Conservation (phyloP, 805 yeast species). For the Myxozyma sirexii region DNA sequence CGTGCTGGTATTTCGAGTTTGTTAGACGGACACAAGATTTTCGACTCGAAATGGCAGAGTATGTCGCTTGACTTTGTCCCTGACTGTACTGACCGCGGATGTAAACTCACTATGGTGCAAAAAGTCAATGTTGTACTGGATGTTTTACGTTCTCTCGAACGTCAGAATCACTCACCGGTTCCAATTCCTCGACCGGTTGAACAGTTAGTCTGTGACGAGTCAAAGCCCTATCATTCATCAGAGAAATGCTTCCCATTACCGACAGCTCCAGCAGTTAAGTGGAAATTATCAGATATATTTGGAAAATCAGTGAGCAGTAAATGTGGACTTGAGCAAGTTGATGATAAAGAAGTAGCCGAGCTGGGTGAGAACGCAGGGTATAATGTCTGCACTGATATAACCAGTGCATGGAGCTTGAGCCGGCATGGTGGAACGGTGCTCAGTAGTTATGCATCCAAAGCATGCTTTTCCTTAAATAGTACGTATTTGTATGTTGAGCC, state of each 20-base stretch:
- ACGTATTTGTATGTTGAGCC: neutral
- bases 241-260: slow-evolving; percentile 81
- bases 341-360: neutral
- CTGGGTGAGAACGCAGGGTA: slow-evolving; percentile 1
- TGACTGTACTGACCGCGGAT: slow-evolving; percentile 48
- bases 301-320: slow-evolving; percentile 70
- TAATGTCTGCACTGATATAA: slow-evolving; percentile 19
- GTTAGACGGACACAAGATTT: slow-evolving; percentile 72
- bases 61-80: slow-evolving; percentile 83
- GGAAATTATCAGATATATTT: slow-evolving; percentile 65
- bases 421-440: slow-evolving; percentile 18
- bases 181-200: slow-evolving; percentile 78
- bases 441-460: slow-evolving; percentile 37
- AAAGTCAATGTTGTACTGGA: slow-evolving; percentile 73
- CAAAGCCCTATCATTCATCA: slow-evolving; percentile 56
- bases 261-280: slow-evolving; percentile 51
- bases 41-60: slow-evolving; percentile 91
- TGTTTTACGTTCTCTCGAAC: slow-evolving; percentile 65
- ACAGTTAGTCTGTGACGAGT: slow-evolving; percentile 70
- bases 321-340: slow-evolving; percentile 46
- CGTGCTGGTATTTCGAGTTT: slow-evolving; percentile 83
- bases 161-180: slow-evolving; percentile 57
- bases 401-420: slow-evolving; percentile 19
- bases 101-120: slow-evolving; percentile 62
- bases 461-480: slow-evolving; percentile 36